These are phyloP conservation scores for Symbiodinium pilosum DNA, from an alignment of 73 alveolate genomes.

Conservation along the genomic window DNA sequence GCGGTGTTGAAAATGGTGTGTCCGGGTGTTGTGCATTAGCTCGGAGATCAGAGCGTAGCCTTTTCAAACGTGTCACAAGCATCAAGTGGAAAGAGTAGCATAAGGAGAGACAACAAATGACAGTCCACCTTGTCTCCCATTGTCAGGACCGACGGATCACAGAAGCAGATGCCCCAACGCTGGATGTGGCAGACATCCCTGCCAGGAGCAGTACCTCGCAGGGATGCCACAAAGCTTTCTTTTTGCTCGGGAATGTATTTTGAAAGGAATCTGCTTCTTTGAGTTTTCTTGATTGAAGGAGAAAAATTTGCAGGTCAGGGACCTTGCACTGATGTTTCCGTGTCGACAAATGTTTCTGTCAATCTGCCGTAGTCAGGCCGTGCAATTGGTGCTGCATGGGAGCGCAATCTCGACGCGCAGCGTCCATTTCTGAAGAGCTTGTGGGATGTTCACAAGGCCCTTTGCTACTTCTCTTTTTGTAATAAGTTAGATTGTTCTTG, in stretches of 20 bases:
- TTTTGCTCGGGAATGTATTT: neutral
- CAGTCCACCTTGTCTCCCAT: too few relatives aligned
- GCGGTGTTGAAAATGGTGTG: too few relatives aligned
- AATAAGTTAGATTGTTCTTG: too few relatives aligned
- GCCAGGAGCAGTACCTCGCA: neutral
- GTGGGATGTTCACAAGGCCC: neutral
- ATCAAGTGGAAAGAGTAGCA: too few relatives aligned
- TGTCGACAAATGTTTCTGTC: neutral
- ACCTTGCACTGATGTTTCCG: too few relatives aligned
- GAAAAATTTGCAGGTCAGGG: neutral
- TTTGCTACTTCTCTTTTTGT: too few relatives aligned
- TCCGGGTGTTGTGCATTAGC: too few relatives aligned
- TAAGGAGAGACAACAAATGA: too few relatives aligned
- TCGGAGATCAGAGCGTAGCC: too few relatives aligned
- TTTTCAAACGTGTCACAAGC: too few relatives aligned
- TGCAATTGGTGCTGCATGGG: neutral
- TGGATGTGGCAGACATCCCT: neutral
- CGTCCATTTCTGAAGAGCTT: neutral
- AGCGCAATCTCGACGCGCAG: neutral
- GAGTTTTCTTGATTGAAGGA: neutral
- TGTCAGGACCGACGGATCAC: constrained; percentile 1
- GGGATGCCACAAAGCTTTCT: neutral
- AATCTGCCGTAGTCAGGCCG: neutral
- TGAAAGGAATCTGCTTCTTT: too few relatives aligned
- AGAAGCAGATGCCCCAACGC: constrained; percentile 3